Evolutionary conservation across 2,329 filamentous ascomycete genomes (phyloP).

Genomic region (Alternaria sp.): DNA sequence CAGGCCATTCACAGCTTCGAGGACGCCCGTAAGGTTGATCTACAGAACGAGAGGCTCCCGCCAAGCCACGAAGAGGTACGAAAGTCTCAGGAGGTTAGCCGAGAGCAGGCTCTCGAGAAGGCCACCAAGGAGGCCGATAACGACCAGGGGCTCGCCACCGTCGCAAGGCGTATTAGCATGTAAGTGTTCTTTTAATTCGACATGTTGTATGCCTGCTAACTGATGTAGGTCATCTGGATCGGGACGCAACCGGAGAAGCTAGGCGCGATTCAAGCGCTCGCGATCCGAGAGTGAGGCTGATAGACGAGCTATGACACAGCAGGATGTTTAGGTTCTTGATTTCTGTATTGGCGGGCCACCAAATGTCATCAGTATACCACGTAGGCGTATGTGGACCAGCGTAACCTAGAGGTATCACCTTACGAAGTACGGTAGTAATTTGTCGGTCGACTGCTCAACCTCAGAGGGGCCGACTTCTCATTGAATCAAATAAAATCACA

Average conservation of each 20-base stretch:
- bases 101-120: slow-evolving; percentile 82
- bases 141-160: slow-evolving; percentile 82
- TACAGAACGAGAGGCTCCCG: slow-evolving; percentile 94
- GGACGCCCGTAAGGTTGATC: slow-evolving; percentile 93
- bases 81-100: slow-evolving; percentile 81
- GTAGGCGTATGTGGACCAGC: slow-evolving; percentile 38
- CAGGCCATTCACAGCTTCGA: slow-evolving; percentile 97
- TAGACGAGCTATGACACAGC: slow-evolving; percentile 6
- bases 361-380: slow-evolving; percentile 37
- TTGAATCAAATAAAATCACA: slow-evolving; percentile 31
- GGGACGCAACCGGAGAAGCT: slow-evolving; percentile 45
- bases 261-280: slow-evolving; percentile 31
- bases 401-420: slow-evolving; percentile 39
- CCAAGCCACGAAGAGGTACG: slow-evolving; percentile 92
- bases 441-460: slow-evolving; percentile 30
- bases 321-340: slow-evolving; percentile 21
- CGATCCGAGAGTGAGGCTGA: slow-evolving; percentile 23
- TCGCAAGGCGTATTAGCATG: slow-evolving; percentile 95
- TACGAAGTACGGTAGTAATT: slow-evolving; percentile 42
- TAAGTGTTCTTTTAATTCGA: slow-evolving; percentile 63
- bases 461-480: slow-evolving; percentile 28
- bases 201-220: slow-evolving; percentile 23
- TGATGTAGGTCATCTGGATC: slow-evolving; percentile 52
- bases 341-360: slow-evolving; percentile 32
- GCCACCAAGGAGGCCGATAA: slow-evolving; percentile 90